Evolutionary conservation across 1,139 yeast species (phyloP).

Genomic region (Saccharomyces hybrid): DNA sequence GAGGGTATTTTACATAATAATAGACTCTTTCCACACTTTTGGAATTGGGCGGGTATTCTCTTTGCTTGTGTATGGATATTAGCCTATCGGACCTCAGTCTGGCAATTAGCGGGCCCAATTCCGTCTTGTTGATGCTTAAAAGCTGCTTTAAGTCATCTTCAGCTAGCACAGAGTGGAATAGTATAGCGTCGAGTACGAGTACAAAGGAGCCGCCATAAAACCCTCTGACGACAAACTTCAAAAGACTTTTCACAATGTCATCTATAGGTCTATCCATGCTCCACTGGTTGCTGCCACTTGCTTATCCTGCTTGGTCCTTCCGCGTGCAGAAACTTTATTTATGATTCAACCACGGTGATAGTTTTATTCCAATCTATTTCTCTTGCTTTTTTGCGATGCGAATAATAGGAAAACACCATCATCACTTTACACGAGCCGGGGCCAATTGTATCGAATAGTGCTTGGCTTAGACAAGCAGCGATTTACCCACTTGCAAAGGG

Average conservation of each 20-base stretch:
- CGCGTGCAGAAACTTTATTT: background rate
- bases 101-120: slow-evolving; percentile 74
- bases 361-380: too few species aligned
- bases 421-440: background rate
- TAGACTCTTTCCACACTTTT: slow-evolving; percentile 70
- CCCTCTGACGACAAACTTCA: slow-evolving; percentile 65
- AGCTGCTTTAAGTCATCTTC: slow-evolving; percentile 84
- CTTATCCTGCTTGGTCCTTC: background rate
- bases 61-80: slow-evolving; percentile 58
- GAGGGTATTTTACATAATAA: slow-evolving; percentile 81
- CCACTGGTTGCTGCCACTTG: background rate
- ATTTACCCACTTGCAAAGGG: too few species aligned
- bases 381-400: too few species aligned
- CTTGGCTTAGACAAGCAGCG: too few species aligned
- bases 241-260: slow-evolving; percentile 33
- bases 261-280: slow-evolving; percentile 33
- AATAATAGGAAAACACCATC: too few species aligned
- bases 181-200: slow-evolving; percentile 78
- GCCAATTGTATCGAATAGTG: too few species aligned
- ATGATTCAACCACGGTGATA: background rate
- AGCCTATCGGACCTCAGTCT: slow-evolving; percentile 77
- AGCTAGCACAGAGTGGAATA: slow-evolving; percentile 83
- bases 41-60: slow-evolving; percentile 71
- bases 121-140: slow-evolving; percentile 79
- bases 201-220: slow-evolving; percentile 83